Evolutionary conservation across 2,329 filamentous ascomycete genomes (phyloP), one percentile per base, ranked within the genome.

Genomic region (Xylariaceae sp.): DNA sequence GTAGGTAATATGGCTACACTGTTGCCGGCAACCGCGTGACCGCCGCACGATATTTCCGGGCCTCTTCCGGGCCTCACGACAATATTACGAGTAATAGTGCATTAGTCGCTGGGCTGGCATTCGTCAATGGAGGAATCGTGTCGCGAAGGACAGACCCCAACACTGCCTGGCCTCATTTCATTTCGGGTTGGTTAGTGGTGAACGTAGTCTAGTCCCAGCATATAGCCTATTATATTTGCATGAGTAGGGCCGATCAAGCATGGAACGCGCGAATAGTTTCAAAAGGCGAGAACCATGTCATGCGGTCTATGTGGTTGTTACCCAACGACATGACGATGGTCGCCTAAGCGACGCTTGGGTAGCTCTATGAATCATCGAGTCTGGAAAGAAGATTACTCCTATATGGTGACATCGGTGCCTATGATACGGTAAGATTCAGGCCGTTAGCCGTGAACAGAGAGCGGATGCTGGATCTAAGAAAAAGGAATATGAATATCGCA

Each of bases 171-270:
- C 26, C 26, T 26, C 8, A 5, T 26, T 26, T 26, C 26, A 26
- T 26, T 26, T 26, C 26, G 26, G 26, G 26, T 26, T 26, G 26
- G 8, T 8, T 26, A 26, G n/a, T n/a, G n/a, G n/a, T n/a, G n/a
- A n/a, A n/a, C n/a, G n/a, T n/a, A n/a, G 26, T 26, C 26, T 4
- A 26, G 8, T 26, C 26, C 26, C 26, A 26, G 26, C 26, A 26
- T 26, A 26, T 26, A 26, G 26, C 26, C 26, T 26, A 26, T 26
- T 26, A 26, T 26, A 53, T 55, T 16, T 21, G 18, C 39, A 49
- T 56, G 34, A 52, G 37, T 56, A 56, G 56, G 56, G 45, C 56
- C 56, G 51, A 56, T 37, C 47, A 41, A 51, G 13, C 40, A 46
- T 22, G 43, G 40, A 21, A 40, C 29, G 47, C 26, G 37, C 39